Evolutionary conservation across 2,329 filamentous ascomycete species (phyloP), one percentile per base, ranked within the genome.

Genomic region (Aspergillus brasiliensis): DNA sequence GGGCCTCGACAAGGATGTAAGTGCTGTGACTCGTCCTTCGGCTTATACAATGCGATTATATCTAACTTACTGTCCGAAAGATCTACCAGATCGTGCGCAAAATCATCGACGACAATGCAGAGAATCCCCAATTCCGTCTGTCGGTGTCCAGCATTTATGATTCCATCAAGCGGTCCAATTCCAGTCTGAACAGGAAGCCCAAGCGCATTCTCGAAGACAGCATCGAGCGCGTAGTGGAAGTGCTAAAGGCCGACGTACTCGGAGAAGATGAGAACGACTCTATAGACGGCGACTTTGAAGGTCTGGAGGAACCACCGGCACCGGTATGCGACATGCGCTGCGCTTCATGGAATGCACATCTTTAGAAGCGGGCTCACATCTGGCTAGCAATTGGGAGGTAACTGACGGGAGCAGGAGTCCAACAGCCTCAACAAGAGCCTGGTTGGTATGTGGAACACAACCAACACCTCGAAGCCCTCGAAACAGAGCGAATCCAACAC

Each of bases 191-290:
- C 63, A 83, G 95, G 21, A 87, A 90, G 66, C 92, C 91, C 40
- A 96, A 95, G 75, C 88, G 88, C 62, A 82, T 89, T 0, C 79
- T 98, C 1, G 91, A 97, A 73, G 91, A 95, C 64, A 89, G 90
- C 37, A 91, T 98, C 64, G 92, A 96, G 62, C 83, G 91, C 7
- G 91, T 93, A 0, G 79, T 97, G 15, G 85, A 88, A 7, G 86
- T 92, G 17, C 81, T 94, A 5, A 89, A 88, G 57, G 80, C 82
- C 65, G 86, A 91, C 65, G 84, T 88, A 61, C 75, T 81, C 13
- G 83, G 81, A 49, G 83, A 84, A 23, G 84, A 83, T 54, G 81
- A 83, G 54, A 77, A 76, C 49, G 81, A 83, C 57, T 80, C 78
- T 4, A 65, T 83, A 56, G 78, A 82, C 52, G 81, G 81, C 5